Evolutionary conservation across 2,329 filamentous ascomycete species (phyloP), one percentile per base, ranked within the genome.

Genomic region (Colletotrichum higginsianum): DNA sequence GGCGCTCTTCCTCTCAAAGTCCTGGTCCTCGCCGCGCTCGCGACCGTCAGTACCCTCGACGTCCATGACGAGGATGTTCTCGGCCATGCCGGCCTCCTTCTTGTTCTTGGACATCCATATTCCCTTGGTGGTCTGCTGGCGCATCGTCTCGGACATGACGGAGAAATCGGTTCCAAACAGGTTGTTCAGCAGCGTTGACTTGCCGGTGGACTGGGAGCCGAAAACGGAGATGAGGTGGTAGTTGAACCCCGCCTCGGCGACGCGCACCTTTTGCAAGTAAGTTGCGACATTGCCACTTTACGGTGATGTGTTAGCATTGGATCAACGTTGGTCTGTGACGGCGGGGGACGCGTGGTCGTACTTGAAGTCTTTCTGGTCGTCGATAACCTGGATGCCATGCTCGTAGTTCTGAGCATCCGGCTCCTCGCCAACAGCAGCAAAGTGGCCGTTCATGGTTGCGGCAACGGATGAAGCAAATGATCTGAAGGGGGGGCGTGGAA

Each of bases 41-140:
- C 96, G 91, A 63, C 96, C 96, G 81, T 99, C 96, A 13, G 96
- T 98, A 76, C 96, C 96, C 83, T 99, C 96, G 53, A 99, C 96
- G 80, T 99, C 96, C 96, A 99, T 99, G 77, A 99, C 96, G 74
- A 99, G 86, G 78, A 99, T 98, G 82, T 99, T 99, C 78, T 98
- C 94, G 66, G 96, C 95, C 95, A 98, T 98, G 75, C 81, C 81
- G 75, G 83, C 82, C 62, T 85, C 82, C 76, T 88, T 87, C 86
- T 97, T 98, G 84, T 98, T 98, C 86, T 98, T 97, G 75, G 95
- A 97, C 92, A 99, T 93, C 96, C 96, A 99, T 81, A 99, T 99
- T 80, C 96, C 96, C 86, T 98, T 99, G 55, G 96, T 99, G 0
- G 96, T 99, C 87, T 99, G 96, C 73, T 95, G 92, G 75, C 96